Conservation (phyloP, 2,329 filamentous ascomycete species). For the Sclerotinia borealis region DNA sequence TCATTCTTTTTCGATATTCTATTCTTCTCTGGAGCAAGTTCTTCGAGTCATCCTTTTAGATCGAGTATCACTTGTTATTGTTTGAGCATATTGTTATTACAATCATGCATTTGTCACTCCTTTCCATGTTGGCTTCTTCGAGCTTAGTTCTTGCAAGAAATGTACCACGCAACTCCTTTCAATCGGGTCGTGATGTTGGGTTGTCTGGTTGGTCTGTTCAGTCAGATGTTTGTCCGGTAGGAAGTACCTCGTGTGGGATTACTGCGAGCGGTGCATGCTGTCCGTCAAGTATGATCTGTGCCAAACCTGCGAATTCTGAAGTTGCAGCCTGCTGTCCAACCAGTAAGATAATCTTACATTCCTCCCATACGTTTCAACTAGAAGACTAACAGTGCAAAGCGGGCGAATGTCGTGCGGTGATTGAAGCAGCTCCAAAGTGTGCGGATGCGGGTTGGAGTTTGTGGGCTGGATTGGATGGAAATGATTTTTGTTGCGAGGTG, state of each 20-base stretch:
- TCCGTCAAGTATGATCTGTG: conserved; percentile 13
- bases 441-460: conserved; percentile 14
- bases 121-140: not conserved
- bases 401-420: conserved; percentile 6
- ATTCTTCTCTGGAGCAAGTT: not conserved
- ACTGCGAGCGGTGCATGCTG: conserved; percentile 12
- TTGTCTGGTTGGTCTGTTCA: conserved; percentile 13
- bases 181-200: not conserved
- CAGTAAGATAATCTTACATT: conserved; percentile 4
- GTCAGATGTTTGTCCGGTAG: not conserved
- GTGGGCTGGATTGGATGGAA: conserved; percentile 14
- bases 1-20: not conserved
- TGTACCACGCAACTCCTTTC: not conserved
- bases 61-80: not conserved
- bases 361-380: not conserved
- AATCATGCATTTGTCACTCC: conserved; percentile 1
- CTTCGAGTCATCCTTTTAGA: not conserved
- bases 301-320: conserved; percentile 13
- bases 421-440: conserved; percentile 12
- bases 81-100: not conserved
- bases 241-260: conserved; percentile 6
- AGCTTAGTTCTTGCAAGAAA: not conserved
- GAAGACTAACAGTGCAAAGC: conserved; percentile 1
- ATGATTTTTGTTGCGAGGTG: conserved; percentile 16
- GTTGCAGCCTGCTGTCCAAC: conserved; percentile 16